Evolutionary conservation across 2,329 filamentous ascomycete genomes (phyloP).

Genomic region (Sporothrix luriei): DNA sequence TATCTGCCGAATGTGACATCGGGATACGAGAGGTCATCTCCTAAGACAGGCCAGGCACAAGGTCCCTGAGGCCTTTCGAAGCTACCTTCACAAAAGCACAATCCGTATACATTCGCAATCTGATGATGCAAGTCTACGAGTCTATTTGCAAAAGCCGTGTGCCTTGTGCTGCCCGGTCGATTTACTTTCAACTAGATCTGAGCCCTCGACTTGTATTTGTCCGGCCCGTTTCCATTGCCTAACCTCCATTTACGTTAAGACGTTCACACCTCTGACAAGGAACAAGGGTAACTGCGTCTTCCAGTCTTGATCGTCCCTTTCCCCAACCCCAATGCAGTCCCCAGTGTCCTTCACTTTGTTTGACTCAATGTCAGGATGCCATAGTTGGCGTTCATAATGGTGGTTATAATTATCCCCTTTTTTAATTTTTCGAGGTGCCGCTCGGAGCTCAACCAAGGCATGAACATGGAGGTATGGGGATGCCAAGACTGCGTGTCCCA

Average conservation of each 20-base stretch:
- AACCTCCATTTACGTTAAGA: slow-evolving; percentile 12
- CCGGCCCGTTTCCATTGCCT: neutral
- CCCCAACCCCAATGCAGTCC: neutral
- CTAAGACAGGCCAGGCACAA: neutral
- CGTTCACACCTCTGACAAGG: slow-evolving; percentile 1
- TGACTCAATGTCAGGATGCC: neutral
- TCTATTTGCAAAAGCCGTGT: neutral
- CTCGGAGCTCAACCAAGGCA: slow-evolving; percentile 11
- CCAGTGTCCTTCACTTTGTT: neutral
- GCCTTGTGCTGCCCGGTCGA: neutral
- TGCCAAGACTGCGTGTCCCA: slow-evolving; percentile 23
- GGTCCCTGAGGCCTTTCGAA: neutral
- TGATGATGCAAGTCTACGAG: slow-evolving; percentile 20
- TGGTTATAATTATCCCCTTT: neutral
- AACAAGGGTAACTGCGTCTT: neutral
- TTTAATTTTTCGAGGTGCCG: neutral
- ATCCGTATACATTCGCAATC: slow-evolving; percentile 2
- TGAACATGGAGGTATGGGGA: slow-evolving; percentile 18
- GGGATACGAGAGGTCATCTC: neutral
- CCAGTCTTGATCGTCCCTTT: neutral
- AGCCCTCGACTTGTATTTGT: neutral
- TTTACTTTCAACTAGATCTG: neutral
- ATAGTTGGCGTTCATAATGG: neutral
- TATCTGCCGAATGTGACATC: slow-evolving; percentile 10
- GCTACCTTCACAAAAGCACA: slow-evolving; percentile 3